Conservation (phyloP, 805 yeast species). For the Ogataea saltuana region DNA sequence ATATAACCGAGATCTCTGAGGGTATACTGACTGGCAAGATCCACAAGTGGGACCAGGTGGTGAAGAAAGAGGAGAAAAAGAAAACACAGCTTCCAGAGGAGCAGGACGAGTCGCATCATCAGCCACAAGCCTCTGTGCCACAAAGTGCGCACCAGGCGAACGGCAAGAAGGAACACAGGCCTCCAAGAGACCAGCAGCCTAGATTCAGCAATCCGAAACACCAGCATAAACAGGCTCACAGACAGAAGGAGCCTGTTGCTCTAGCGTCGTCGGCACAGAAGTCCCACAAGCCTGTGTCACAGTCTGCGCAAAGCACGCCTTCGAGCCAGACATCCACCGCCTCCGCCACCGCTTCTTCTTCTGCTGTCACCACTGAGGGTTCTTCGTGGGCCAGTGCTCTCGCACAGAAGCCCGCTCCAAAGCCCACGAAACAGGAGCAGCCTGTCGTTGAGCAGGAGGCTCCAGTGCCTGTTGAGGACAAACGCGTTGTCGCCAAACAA, state of each 20-base stretch:
- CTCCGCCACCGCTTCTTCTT: constrained; percentile 18
- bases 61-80: constrained; percentile 61
- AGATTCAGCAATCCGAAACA: constrained; percentile 19
- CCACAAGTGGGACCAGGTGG: constrained; percentile 91
- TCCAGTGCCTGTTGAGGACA: background rate
- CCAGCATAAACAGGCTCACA: constrained; percentile 14
- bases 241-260: constrained; percentile 16
- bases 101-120: constrained; percentile 17
- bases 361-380: constrained; percentile 24
- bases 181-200: constrained; percentile 11
- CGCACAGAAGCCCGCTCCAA: constrained; percentile 26
- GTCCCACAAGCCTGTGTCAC: constrained; percentile 12
- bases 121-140: constrained; percentile 7
- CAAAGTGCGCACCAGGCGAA: constrained; percentile 12
- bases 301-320: constrained; percentile 4
- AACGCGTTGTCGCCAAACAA: constrained; percentile 9
- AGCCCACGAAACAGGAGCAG: constrained; percentile 12
- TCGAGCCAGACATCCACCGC: constrained; percentile 10
- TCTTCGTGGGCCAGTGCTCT: constrained; percentile 39
- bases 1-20: constrained; percentile 77
- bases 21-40: constrained; percentile 90
- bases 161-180: constrained; percentile 17
- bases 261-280: constrained; percentile 12
- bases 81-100: constrained; percentile 32
- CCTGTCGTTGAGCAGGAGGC: constrained; percentile 16